Base-by-base conservation (phyloP, 2,329 filamentous ascomycete species). In the Monosporascus sp. region DNA sequence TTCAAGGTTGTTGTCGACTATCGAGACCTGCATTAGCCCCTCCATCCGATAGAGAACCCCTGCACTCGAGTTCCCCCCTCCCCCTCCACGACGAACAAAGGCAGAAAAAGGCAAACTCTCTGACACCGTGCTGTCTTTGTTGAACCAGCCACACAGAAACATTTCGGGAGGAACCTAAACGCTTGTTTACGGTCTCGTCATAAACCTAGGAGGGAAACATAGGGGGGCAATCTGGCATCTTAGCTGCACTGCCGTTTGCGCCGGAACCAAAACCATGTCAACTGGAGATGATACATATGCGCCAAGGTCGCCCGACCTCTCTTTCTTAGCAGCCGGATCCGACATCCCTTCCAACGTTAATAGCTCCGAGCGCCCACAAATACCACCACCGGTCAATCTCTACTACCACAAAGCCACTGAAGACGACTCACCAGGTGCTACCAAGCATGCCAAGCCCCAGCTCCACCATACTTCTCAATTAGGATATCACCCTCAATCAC, bases 281-380 rank as follows among this genome's bases (percentile, higher is more conserved):
- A 61, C 72, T 61, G 72, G 74, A 65, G 76, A 78, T 63, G 72
- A 70, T 59, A 72, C 69, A 56, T 83, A 82, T 71, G 79, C 77
- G 60, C 80, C 80, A 60, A 80, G 77, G 68, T 82, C 79, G 62
- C 80, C 80, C 65, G 79, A 83, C 72, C 75, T 83, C 60, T 82
- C 79, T 55, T 80, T 77, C 55, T 77, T 82, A 68, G 79, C 75
- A 62, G 71, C 77, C 56, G 65, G 70, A 46, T 56, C 62, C 51
- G 63, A 61, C 49, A 57, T 60, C 40, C 63, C 61, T 57, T 60
- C 66, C 55, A 65, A 64, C 49, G 31, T 35, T 14, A 35, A 35
- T 58, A 58, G 51, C 54, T 54, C 56, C 44, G 47, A 55, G 56
- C 62, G 57, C 58, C 63, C 57, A 56, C 63, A 55, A 51, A 59